Conservation (phyloP, 176 grass and related monocot genomes). For the Zizania latifolia region DNA sequence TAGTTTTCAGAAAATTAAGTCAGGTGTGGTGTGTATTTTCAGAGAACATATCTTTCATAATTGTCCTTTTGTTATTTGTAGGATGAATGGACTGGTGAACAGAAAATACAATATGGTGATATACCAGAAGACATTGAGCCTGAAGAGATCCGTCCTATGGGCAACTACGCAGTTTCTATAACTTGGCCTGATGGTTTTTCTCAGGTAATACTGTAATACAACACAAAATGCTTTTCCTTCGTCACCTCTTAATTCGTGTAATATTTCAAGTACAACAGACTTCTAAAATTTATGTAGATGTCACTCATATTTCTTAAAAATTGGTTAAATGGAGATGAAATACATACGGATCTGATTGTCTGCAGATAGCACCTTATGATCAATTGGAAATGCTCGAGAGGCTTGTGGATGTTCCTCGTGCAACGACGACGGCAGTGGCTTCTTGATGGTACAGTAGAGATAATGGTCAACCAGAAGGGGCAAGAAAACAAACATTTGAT, state of each 20-base stretch:
- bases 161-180: conserved; percentile 97
- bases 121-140: conserved; percentile 93
- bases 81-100: conserved; percentile 99
- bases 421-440: conserved; percentile 26
- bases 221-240: too few species aligned
- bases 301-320: not conserved
- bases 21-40: too few species aligned
- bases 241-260: too few species aligned
- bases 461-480: conserved; percentile 18
- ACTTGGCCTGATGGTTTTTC: conserved; percentile 99
- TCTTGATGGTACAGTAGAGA: conserved; percentile 32
- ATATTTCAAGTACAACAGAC: not conserved
- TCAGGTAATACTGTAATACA: conserved; percentile 63
- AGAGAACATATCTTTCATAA: not conserved
- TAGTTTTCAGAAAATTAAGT: conserved; percentile 1
- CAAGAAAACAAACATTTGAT: not conserved
- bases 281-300: not conserved
- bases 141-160: conserved; percentile 89
- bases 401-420: conserved; percentile 55
- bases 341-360: conserved; percentile 21
- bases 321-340: conserved; percentile 9
- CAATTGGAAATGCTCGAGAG: conserved; percentile 87
- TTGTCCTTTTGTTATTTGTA: conserved; percentile 4
- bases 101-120: conserved; percentile 81
- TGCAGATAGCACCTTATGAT: conserved; percentile 98